A percentile compares a stretch with the other conserved stretches of the same genome.
phyloP scores from a whole-genome alignment of 176 grass and related monocot species.

The Avena sativa region DNA sequence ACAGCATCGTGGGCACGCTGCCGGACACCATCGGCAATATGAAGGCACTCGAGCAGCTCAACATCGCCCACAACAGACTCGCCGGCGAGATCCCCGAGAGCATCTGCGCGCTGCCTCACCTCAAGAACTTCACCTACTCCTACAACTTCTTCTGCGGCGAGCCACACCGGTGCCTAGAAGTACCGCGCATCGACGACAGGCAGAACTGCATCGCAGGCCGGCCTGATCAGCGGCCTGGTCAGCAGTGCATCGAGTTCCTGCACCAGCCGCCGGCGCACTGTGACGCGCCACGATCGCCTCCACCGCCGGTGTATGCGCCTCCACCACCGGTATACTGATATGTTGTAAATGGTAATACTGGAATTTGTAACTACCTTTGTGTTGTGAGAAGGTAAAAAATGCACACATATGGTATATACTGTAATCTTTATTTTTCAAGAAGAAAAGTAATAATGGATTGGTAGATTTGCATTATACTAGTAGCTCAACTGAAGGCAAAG shows the following conservation, averaged over 20 bases:
- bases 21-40: slow-evolving; percentile 74
- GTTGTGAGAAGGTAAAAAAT: slow-evolving; percentile 48
- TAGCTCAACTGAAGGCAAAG: slow-evolving; percentile 25
- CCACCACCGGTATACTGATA: slow-evolving; percentile 60
- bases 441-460: slow-evolving; percentile 41
- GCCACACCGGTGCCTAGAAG: slow-evolving; percentile 65
- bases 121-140: slow-evolving; percentile 93
- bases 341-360: slow-evolving; percentile 20
- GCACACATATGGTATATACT: slow-evolving; percentile 49
- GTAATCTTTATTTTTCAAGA: slow-evolving; percentile 53
- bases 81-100: slow-evolving; percentile 69
- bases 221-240: slow-evolving; percentile 66
- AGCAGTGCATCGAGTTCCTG: slow-evolving; percentile 76
- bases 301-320: slow-evolving; percentile 44
- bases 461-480: slow-evolving; percentile 19
- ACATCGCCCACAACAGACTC: slow-evolving; percentile 79
- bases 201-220: slow-evolving; percentile 81
- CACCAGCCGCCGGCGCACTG: slow-evolving; percentile 59
- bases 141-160: slow-evolving; percentile 86
- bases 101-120: slow-evolving; percentile 69
- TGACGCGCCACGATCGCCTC: slow-evolving; percentile 33
- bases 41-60: slow-evolving; percentile 71
- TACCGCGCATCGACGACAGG: slow-evolving; percentile 63
- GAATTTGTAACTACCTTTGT: slow-evolving; percentile 39
- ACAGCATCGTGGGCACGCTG: slow-evolving; percentile 66